Base-by-base conservation (phyloP, 1,284 basidiomycete genomes). In the Apiotrichum siamense region DNA sequence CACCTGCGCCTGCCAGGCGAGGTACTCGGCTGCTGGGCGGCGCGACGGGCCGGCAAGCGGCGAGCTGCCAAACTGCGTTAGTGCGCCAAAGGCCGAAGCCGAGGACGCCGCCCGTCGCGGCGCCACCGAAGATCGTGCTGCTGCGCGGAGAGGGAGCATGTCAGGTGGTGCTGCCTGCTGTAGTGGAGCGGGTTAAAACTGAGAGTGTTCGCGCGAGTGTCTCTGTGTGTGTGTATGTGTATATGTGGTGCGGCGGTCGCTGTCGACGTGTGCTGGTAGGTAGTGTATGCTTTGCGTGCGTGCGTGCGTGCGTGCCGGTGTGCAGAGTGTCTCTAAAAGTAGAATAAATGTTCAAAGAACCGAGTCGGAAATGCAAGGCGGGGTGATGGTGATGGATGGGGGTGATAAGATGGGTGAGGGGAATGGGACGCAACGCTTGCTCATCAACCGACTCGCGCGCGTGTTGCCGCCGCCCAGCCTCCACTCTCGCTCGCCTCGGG, bases 121-220 rank as follows among this genome's bases (percentile, higher is more conserved):
- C 29, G 41, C 51, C 26, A 49, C 18, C 24, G 44, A 36, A 15
- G 25, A 41, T 35, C 52, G 45, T 25, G 58, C 54, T 25, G 57
- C 61, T 20, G 60, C 51, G 41, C 63, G 56, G 26, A 66, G 44
- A 21, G 64, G 64, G 21, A 66, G 40, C 64, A 66, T 40, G 25
- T 40, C 4, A 18, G 17, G 20, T 13, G 25, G 31, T 18, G 23
- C 13, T 3, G 21, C 5, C 13, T 20, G 25, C 7, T 21, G 37
- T 35, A 26, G 41, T 29, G n/a, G n/a, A n/a, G n/a, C n/a, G 33
- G 24, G 35, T 12, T 29, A 11, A 26, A 20, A 26, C 13, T 26
- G 39, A 17, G 9, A 25, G 29, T 27, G 26, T 27, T 29, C n/a
- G 10, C n/a, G 15, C 4, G 31, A 25, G 36, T 9, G 20, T 24